Conservation (phyloP, 1,284 basidiomycete genomes). For the Retiboletus fuscus region DNA sequence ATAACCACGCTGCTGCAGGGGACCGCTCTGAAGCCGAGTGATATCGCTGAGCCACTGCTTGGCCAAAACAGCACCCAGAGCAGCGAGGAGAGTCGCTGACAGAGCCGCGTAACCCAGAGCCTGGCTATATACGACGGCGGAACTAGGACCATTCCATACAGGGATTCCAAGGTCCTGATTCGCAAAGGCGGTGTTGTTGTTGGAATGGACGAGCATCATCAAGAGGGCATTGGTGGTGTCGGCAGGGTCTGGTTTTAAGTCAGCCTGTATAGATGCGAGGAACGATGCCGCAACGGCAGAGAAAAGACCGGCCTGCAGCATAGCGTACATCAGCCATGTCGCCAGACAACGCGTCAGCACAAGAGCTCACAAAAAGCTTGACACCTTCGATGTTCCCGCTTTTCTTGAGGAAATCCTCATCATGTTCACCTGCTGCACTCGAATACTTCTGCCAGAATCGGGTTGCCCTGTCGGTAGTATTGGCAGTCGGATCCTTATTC, state of each 20-base stretch:
- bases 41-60: slow-evolving; percentile 33
- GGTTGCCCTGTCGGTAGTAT: neutral
- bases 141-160: slow-evolving; percentile 24
- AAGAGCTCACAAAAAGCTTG: slow-evolving; percentile 29
- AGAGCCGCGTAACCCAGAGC: slow-evolving; percentile 29
- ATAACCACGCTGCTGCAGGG: slow-evolving; percentile 28
- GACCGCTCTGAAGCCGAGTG: slow-evolving; percentile 14
- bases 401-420: slow-evolving; percentile 27
- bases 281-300: slow-evolving; percentile 35
- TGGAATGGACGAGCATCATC: slow-evolving; percentile 30
- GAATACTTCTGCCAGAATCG: slow-evolving; percentile 29
- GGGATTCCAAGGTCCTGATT: slow-evolving; percentile 22
- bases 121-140: slow-evolving; percentile 27
- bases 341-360: neutral
- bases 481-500: neutral
- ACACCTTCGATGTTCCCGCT: slow-evolving; percentile 32
- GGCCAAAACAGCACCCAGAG: slow-evolving; percentile 32
- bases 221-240: slow-evolving; percentile 35
- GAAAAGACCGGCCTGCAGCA: slow-evolving; percentile 31
- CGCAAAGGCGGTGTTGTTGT: slow-evolving; percentile 25
- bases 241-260: slow-evolving; percentile 24
- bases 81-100: slow-evolving; percentile 33
- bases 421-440: slow-evolving; percentile 20
- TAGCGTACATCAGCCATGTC: neutral
- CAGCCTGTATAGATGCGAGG: slow-evolving; percentile 22